These are phyloP conservation scores for Aethionema arabicum DNA, from an alignment of 345 rosid species.

Conservation along the genomic window DNA sequence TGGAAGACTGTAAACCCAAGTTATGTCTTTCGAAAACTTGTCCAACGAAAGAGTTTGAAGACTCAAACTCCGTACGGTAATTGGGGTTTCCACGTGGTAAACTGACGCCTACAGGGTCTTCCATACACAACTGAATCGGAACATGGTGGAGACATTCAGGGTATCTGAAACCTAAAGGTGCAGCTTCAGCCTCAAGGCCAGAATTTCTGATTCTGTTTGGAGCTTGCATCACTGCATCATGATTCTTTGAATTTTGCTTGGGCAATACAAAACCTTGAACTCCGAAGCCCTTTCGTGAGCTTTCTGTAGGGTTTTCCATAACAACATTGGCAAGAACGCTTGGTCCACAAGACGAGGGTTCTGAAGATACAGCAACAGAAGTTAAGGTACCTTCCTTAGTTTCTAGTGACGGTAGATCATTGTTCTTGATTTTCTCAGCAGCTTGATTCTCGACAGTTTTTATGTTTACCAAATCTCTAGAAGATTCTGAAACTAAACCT, in stretches of 20 bases:
- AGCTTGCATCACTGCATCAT: constrained; percentile 39
- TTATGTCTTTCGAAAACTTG: constrained; percentile 33
- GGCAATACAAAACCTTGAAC: constrained; percentile 24
- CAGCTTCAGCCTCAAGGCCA: constrained; percentile 37
- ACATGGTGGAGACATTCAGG: constrained; percentile 39
- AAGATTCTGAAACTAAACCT: constrained; percentile 27
- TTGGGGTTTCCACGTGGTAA: constrained; percentile 33
- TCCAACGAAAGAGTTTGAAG: constrained; percentile 37
- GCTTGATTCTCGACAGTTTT: constrained; percentile 33
- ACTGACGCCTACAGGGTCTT: constrained; percentile 26
- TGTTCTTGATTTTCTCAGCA: constrained; percentile 33
- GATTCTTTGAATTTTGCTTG: constrained; percentile 34
- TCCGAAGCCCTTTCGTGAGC: constrained; percentile 29
- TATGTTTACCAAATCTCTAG: constrained; percentile 28
- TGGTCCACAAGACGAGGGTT: constrained; percentile 32
- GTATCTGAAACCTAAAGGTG: constrained; percentile 38
- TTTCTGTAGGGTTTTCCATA: constrained; percentile 34
- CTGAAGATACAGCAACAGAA: constrained; percentile 40
- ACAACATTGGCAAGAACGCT: constrained; percentile 34
- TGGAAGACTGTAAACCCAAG: constrained; percentile 43
- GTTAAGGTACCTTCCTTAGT: constrained; percentile 34
- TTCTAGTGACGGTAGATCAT: constrained; percentile 30
- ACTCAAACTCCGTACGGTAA: constrained; percentile 29
- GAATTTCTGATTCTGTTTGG: constrained; percentile 30
- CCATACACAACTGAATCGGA: constrained; percentile 33